phyloP scores from a whole-genome alignment of 1,284 basidiomycete genomes.

The Lignosus rhinocerotis region DNA sequence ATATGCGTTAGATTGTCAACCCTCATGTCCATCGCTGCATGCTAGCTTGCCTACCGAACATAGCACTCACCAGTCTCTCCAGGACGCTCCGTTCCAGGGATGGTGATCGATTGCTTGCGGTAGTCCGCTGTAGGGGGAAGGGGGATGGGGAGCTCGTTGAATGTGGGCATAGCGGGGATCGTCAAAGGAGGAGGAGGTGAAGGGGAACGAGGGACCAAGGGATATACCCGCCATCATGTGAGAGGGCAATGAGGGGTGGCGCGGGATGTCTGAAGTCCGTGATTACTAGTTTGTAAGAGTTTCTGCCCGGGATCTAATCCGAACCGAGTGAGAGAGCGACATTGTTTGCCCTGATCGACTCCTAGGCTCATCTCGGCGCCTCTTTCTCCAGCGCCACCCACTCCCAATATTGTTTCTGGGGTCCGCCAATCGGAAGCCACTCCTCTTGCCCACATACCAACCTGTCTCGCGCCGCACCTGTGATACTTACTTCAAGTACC shows the following conservation, averaged over 20 bases:
- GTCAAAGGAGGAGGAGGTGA: neutral
- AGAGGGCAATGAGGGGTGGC: neutral
- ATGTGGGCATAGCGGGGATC: neutral
- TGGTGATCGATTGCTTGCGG: conserved; percentile 56
- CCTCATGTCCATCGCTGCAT: neutral
- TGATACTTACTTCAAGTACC: no score
- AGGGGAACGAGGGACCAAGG: neutral
- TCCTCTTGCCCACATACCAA: no score
- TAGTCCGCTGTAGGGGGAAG: conserved; percentile 53
- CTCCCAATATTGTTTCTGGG: neutral
- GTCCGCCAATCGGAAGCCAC: neutral
- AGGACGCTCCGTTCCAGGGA: conserved; percentile 73
- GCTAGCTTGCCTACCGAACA: neutral
- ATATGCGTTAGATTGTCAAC: conserved; percentile 3
- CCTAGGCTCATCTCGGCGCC: neutral
- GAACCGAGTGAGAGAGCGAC: neutral
- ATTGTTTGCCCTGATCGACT: conserved; percentile 2
- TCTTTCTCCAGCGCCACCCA: neutral
- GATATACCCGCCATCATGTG: neutral
- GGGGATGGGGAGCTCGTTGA: conserved; percentile 23
- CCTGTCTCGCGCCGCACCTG: no score
- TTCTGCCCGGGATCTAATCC: neutral
- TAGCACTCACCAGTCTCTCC: conserved; percentile 70
- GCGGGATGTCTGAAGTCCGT: neutral
- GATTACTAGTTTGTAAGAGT: neutral